Base-by-base conservation (phyloP, 352 stramenopile genomes). In the Pythium utonaiense region DNA sequence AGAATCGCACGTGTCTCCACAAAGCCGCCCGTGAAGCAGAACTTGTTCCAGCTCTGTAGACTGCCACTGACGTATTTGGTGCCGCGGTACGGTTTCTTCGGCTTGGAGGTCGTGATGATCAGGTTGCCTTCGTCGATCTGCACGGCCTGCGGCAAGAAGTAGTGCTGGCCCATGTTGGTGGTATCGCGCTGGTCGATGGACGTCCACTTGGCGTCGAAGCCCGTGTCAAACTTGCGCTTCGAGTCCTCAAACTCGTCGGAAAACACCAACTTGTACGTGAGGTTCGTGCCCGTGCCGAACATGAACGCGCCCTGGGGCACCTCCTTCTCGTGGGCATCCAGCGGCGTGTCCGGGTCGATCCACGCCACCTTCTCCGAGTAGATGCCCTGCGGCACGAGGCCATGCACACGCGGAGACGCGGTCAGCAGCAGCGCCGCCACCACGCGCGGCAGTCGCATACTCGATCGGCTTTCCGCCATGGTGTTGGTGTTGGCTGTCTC, bases 31-130 rank as follows among this genome's bases (percentile, higher is more conserved):
- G 96, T 98, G 76, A 98, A 99, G 72, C 96, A 99, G 70, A 99
- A 99, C 76, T 99, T 99, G 83, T 99, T 98, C 96, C 96, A 99
- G 22, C 78, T 92, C 70, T 98, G 95, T n/a, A 99, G 48, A 75
- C 96, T 98, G 30, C 93, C 96, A 59, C 87, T 97, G 28, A 95
- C 86, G 69, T 95, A 95, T 56, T 78, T 76, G 21, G 84, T 56
- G 44, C 69, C 78, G 42, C 74, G 80, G 69, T 91, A 96, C 53
- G 78, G 71, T n/a, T 93, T 69, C 59, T 84, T 92, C 7, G 83
- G 73, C 71, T 95, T 96, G 50, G 81, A 82, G 3, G 90, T 95
- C 47, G 78, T 91, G 72, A 98, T 98, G 53, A 96, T 96, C 38
- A 98, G 70, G 73, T 93, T 96, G 25, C 93, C 95, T 61, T 97